Evolutionary conservation across 768 basidiomycete species (phyloP), one percentile per base, ranked within the genome.

Genomic region (Panellus pusillus): DNA sequence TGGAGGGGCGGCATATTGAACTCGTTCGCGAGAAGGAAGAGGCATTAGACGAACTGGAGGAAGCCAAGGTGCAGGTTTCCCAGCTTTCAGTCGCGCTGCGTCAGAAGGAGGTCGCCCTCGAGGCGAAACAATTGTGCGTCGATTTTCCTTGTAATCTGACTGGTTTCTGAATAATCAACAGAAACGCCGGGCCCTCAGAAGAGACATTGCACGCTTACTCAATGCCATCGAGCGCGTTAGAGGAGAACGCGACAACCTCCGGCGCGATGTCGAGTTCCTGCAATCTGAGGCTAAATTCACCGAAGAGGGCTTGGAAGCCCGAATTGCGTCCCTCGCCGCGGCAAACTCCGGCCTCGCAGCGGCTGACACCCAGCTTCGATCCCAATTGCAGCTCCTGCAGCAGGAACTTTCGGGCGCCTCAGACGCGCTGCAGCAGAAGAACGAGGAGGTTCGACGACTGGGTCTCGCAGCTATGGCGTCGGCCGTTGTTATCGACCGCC

Each of bases 141-240:
- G 18, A 32, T 18, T 44, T 57, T 19, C 37, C 28, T 40, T 29
- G 18, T 9, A 14, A 45, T 32, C 3, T 17, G 11, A n/a, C 27
- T 45, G 32, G 19, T 35, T 48, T 20, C 42, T 50, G 17, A 55
- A 39, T 37, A 39, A 45, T 37, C 40, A 9, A 15, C 36, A 55
- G 55, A 17, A 35, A 35, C 32, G 14, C 14, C 32, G 14, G 11
- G 39, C 42, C 32, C 39, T 57, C 65, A 11, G 63, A 70, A 40
- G 61, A 31, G 65, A 79, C 40, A 73, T 87, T 31, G 81, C 80
- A 55, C 79, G 78, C 36, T 73, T 91, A 19, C 72, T 91, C 45
- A 67, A 67, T 24, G 83, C 88, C 1, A 72, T 89, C 39, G 79
- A 83, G n/a, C 80, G 89, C 31, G 72, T 91, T 42, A 83, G 89